Evolutionary conservation across 2,329 filamentous ascomycete genomes (phyloP).

Genomic region (Talaromyces sp.): DNA sequence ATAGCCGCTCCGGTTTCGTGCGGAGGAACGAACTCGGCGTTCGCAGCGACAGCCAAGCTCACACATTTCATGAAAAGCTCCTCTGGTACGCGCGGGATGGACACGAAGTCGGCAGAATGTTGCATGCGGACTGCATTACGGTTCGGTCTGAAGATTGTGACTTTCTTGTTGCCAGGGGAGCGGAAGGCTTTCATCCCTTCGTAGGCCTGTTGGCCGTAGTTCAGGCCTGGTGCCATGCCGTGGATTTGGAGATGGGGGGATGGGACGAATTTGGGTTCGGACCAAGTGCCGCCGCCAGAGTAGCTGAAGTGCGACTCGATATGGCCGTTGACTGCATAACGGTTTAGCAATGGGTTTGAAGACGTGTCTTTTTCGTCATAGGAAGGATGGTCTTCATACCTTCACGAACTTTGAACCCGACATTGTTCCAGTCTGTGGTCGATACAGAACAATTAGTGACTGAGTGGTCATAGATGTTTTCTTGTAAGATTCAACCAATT

Average conservation of each 20-base stretch:
- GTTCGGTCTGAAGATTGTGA: slow-evolving; percentile 82
- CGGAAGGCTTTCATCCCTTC: slow-evolving; percentile 98
- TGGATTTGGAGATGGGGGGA: slow-evolving; percentile 85
- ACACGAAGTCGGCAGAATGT: slow-evolving; percentile 76
- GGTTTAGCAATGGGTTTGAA: not conserved
- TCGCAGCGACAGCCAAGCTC: slow-evolving; percentile 75
- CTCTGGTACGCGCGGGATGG: slow-evolving; percentile 73
- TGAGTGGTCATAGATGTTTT: not conserved
- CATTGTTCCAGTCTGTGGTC: slow-evolving; percentile 72
- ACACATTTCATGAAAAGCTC: slow-evolving; percentile 71
- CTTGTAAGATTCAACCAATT: not conserved
- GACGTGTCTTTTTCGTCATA: slow-evolving; percentile 28
- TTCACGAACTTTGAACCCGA: slow-evolving; percentile 90
- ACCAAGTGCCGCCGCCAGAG: slow-evolving; percentile 68
- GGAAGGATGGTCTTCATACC: slow-evolving; percentile 47
- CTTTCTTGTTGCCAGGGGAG: slow-evolving; percentile 45
- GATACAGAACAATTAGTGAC: not conserved
- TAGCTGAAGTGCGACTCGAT: slow-evolving; percentile 80
- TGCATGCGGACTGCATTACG: slow-evolving; percentile 81
- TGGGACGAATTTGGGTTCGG: slow-evolving; percentile 68
- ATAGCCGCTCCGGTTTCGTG: slow-evolving; percentile 83
- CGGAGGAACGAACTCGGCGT: slow-evolving; percentile 86
- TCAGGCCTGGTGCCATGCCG: slow-evolving; percentile 90
- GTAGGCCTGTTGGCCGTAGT: slow-evolving; percentile 97
- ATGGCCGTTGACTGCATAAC: slow-evolving; percentile 72